Conservation (phyloP, 2,329 filamentous ascomycete genomes). For the Ambrosiella xylebori region DNA sequence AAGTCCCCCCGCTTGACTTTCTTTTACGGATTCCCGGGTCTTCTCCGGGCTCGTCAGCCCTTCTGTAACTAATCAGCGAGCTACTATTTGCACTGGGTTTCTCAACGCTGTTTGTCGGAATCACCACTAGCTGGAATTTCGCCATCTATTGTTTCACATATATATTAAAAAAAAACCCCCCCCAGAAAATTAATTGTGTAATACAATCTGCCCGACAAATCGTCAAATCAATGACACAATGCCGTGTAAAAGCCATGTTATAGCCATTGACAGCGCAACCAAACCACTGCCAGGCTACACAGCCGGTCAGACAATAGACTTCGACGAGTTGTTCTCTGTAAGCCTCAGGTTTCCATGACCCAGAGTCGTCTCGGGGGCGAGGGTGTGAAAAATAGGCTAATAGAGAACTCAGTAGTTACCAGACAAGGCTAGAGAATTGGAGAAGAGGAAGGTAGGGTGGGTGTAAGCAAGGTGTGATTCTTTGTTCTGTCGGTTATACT, state of each 20-base stretch:
- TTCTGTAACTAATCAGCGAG: neutral
- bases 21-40: slow-evolving; percentile 11
- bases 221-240: neutral
- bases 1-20: neutral
- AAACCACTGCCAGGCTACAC: neutral
- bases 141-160: neutral
- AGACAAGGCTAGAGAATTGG: neutral
- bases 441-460: neutral
- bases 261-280: neutral
- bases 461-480: too few species aligned
- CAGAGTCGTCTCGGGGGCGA: slow-evolving; percentile 16
- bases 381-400: neutral
- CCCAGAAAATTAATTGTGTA: neutral
- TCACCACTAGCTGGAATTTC: neutral
- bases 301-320: slow-evolving; percentile 1
- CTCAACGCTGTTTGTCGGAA: neutral
- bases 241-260: slow-evolving; percentile 1
- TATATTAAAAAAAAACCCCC: neutral
- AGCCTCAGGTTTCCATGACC: slow-evolving; percentile 7
- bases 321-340: slow-evolving; percentile 4
- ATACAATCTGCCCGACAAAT: neutral
- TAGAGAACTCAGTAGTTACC: neutral
- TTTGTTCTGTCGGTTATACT: too few species aligned
- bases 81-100: neutral
- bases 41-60: slow-evolving; percentile 9